Evolutionary conservation across 768 basidiomycete genomes (phyloP).

Genomic region (Mrakia hoshinonis): DNA sequence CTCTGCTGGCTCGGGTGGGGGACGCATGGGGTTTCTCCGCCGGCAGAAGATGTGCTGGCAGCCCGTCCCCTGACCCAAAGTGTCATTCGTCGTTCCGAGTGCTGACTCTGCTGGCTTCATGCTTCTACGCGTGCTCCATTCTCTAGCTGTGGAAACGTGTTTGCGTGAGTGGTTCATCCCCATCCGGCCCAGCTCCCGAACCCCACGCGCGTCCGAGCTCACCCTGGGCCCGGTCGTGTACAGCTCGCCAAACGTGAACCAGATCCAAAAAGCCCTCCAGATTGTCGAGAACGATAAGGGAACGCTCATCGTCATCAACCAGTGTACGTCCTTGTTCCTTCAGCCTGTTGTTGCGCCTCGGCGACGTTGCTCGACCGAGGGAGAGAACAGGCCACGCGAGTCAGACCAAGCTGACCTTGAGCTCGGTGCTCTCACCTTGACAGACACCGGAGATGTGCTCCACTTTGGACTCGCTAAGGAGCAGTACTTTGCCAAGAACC

Average conservation of each 20-base stretch:
- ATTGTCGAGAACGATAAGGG: conserved; percentile 29
- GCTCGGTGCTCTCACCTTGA: no score
- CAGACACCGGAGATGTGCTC: conserved; percentile 42
- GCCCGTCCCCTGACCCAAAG: no score
- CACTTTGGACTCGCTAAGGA: conserved; percentile 44
- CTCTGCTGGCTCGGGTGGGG: no score
- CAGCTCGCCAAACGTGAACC: conserved; percentile 28
- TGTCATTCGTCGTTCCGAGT: background rate
- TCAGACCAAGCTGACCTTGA: background rate
- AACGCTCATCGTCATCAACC: conserved; percentile 37
- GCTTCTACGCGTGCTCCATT: background rate
- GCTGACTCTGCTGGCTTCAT: background rate
- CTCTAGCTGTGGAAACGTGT: conserved; percentile 22
- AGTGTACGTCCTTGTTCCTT: background rate
- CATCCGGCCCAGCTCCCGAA: background rate
- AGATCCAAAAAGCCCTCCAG: conserved; percentile 29
- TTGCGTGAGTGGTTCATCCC: conserved; percentile 13
- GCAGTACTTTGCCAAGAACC: conserved; percentile 33
- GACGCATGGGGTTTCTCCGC: background rate
- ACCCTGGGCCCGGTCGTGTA: background rate
- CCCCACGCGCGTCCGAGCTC: no score
- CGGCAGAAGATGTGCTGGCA: no score
- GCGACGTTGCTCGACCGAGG: conserved; percentile 17
- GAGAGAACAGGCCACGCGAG: conserved; percentile 15
- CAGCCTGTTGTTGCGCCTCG: no score